phyloP scores from a whole-genome alignment of 2,329 filamentous ascomycete species.

The Colletotrichum orchidophilum region DNA sequence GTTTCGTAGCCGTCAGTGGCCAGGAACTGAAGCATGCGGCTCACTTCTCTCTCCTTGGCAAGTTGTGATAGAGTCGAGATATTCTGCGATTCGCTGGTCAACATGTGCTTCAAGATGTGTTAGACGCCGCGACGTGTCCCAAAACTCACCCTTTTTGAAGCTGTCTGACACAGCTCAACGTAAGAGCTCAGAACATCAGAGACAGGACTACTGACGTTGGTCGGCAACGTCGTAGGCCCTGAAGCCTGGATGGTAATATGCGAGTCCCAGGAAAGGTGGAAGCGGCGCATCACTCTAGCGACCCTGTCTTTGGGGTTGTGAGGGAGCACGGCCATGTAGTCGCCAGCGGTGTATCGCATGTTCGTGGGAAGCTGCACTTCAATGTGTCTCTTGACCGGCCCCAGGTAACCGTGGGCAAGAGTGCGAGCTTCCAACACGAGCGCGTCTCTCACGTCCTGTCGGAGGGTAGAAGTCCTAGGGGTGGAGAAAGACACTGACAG shows the following conservation, averaged over 20 bases:
- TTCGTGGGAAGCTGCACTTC: slow-evolving; percentile 74
- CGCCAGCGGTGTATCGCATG: slow-evolving; percentile 75
- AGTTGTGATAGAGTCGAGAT: slow-evolving; percentile 36
- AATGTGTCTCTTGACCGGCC: slow-evolving; percentile 70
- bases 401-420: slow-evolving; percentile 56
- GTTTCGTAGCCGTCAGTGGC: slow-evolving; percentile 48
- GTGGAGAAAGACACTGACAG: slow-evolving; percentile 62
- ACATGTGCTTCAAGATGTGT: rapidly evolving
- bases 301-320: slow-evolving; percentile 73
- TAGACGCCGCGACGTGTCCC: slow-evolving; percentile 35
- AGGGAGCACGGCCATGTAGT: slow-evolving; percentile 80
- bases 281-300: slow-evolving; percentile 70
- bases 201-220: slow-evolving; percentile 65
- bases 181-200: slow-evolving; percentile 74
- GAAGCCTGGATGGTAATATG: slow-evolving; percentile 67
- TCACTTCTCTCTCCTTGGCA: slow-evolving; percentile 44
- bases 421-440: slow-evolving; percentile 61
- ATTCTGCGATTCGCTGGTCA: slow-evolving; percentile 50
- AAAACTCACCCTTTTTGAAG: slow-evolving; percentile 67
- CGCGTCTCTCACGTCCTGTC: slow-evolving; percentile 69
- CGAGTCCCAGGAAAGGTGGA: slow-evolving; percentile 75
- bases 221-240: slow-evolving; percentile 64
- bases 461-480: slow-evolving; percentile 64
- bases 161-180: slow-evolving; percentile 77
- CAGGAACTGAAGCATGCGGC: slow-evolving; percentile 47